Evolutionary conservation across 2,329 filamentous ascomycete species (phyloP), one percentile per base, ranked within the genome.

Genomic region (Sphaerostilbella broomeana): DNA sequence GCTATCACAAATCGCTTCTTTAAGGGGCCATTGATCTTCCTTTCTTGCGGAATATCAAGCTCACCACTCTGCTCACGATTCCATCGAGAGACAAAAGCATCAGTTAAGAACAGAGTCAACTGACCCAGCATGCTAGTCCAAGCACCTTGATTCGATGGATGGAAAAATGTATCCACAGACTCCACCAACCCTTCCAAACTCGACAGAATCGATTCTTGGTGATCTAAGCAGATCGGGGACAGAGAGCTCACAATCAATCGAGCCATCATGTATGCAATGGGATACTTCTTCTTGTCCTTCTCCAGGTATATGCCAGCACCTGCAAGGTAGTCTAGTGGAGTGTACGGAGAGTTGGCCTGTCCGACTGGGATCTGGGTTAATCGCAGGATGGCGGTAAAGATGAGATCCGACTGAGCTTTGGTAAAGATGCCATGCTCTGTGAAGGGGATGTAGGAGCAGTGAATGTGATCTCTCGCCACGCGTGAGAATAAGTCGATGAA

Each of bases 31-130:
- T 80, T 92, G 49, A 98, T 80, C 51, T 72, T 82, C 38, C 92
- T 79, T 35, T 89, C 86, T 26, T 74, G 65, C 0, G 90, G 89
- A 2, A 90, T 77, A 30, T 94, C 84, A 64, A 95, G 82, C 65
- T 98, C 94, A 19, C 87, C 88, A 55, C 80, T 94, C 57, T 85
- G 83, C 63, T 98, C 92, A 37, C 90, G 80, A 57, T 98, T 97
- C 89, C 89, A 98, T 37, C 92, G 81, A 65, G 94, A 92, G 29
- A 98, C 86, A 60, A 98, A 98, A 53, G 94, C 89, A 59, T 98
- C 92, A 3, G 89, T 83, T 5, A 98, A 71, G 61, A 94, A 95
- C 58, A 89, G 89, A 5, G 92, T 86, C 38, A 98, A 72, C 61
- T 97, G 90, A 3, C 88, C 84, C 29, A 98, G 68, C 48, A 90